Base-by-base conservation (phyloP, 2,329 filamentous ascomycete species). In the Talaromyces sp. region DNA sequence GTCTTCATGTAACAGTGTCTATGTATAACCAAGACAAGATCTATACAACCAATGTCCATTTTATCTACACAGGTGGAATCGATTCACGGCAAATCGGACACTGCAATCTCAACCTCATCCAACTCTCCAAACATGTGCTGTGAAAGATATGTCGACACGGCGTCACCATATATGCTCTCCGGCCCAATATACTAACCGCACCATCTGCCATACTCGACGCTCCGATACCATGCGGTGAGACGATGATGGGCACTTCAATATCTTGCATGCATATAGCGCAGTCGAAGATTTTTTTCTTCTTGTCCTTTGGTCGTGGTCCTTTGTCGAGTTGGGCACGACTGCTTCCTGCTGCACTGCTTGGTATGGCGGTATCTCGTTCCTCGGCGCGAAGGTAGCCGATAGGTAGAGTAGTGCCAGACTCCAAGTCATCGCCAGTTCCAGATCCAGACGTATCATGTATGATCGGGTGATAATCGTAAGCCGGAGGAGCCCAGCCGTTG, bases 111-210 rank as follows among this genome's bases (percentile, higher is more conserved):
- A 96, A 93, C 74, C 91, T 86, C 90, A 99, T 95, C 95, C 95
- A 98, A 45, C 92, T 93, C 79, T 98, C 94, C 70, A 99, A 80
- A 77, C 95, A 99, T 37, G 85, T 82, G 64, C 89, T 95, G 75
- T 99, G 95, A 76, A 99, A 99, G 58, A 98, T 93, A 79, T 99
- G 95, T 63, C 93, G 83, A 77, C 95, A 99, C 57, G 95, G 95
- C 65, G 95, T 99, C 24, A 98, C 92, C 95, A 99, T 99, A 79
- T 98, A 98, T 70, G 86, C 84, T 59, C 93, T 86, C 67, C 94
- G 83, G 37, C 91, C 90, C 70, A 98, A 83, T 63, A 97, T 86
- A 35, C 88, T 88, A 0, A 87, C 77, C 5, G 78, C 78, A 48
- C 81, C 75, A 57, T 81, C 78, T 16, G 80, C 69, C 52, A 80